These are phyloP conservation scores for Dispira parvispora DNA, from an alignment of 192 early-diverging fungal species.

Conservation along the genomic window DNA sequence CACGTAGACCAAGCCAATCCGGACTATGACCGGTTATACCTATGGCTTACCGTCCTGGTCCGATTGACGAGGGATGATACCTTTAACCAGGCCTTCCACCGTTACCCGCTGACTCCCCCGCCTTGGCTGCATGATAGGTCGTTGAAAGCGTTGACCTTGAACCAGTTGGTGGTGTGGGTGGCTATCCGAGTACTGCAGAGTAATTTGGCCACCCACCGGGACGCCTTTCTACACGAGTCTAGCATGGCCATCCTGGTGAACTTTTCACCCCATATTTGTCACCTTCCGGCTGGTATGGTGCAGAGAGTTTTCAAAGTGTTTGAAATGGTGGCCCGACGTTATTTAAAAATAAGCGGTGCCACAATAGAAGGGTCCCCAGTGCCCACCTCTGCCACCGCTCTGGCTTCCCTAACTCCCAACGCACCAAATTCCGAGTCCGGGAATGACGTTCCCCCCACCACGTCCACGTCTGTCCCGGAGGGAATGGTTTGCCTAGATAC, in stretches of 20 bases:
- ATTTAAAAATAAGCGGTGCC: conserved; percentile 1
- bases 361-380: background rate
- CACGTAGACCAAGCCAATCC: background rate
- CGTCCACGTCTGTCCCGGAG: too few species aligned
- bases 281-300: background rate
- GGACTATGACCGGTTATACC: background rate
- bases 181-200: background rate
- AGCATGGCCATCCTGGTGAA: conserved; percentile 5
- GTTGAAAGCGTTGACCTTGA: conserved; percentile 2
- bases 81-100: conserved; percentile 6
- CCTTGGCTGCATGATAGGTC: conserved; percentile 3
- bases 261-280: conserved; percentile 7
- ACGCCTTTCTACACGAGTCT: conserved; percentile 10
- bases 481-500: background rate
- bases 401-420: too few species aligned
- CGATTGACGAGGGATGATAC: conserved; percentile 1
- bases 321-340: conserved; percentile 11
- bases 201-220: conserved; percentile 9
- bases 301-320: conserved; percentile 8
- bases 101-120: background rate
- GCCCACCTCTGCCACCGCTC: background rate
- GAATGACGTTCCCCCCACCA: too few species aligned
- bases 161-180: conserved; percentile 5
- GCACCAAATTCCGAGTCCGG: too few species aligned
- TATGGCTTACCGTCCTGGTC: conserved; percentile 1